Evolutionary conservation across 306 rosid species (phyloP).

Genomic region (Pueraria montana): DNA sequence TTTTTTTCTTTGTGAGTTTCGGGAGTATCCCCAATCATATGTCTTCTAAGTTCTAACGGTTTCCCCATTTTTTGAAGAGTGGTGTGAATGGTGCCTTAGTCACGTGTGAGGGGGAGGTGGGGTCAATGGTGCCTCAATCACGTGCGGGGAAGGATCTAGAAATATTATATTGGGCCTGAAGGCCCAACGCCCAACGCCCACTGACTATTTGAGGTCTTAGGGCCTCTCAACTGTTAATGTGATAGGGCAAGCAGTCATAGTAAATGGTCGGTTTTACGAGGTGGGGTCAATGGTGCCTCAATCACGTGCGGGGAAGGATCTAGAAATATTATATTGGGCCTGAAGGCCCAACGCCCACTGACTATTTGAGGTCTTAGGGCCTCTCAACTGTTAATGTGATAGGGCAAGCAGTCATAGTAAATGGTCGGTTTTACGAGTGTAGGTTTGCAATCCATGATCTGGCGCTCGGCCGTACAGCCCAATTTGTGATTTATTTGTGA

Average conservation of each 20-base stretch:
- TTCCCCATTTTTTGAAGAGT: not conserved
- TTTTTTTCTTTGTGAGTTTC: no score
- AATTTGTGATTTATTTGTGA: not conserved
- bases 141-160: not conserved
- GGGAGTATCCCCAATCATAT: not conserved
- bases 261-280: no score
- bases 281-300: not conserved
- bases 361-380: not conserved
- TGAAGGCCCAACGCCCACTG: not conserved
- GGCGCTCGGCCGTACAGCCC: no score
- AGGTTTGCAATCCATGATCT: not conserved
- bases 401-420: not conserved
- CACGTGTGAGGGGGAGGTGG: not conserved
- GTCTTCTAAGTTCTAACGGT: not conserved
- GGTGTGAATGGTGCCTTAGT: not conserved
- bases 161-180: not conserved
- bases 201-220: not conserved
- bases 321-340: not conserved
- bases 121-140: not conserved
- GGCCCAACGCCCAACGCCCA: not conserved
- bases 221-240: not conserved
- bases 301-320: not conserved
- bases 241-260: not conserved
- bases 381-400: not conserved
- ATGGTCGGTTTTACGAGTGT: not conserved